Conservation (phyloP, 176 grass and related monocot species). For the Aegilops tauschii region DNA sequence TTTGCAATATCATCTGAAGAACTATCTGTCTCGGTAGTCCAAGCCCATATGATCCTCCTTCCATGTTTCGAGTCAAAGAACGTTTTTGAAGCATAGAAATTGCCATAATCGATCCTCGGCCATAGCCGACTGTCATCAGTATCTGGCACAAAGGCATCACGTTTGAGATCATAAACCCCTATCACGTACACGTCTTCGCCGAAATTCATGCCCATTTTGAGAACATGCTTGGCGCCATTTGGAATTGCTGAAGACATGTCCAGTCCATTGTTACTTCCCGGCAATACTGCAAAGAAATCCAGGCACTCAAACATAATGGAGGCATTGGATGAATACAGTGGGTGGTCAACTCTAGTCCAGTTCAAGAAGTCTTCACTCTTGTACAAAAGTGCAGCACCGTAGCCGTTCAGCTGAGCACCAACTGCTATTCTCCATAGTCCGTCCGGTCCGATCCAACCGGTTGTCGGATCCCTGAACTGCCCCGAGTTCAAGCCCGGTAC, state of each 20-base stretch:
- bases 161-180: conserved; percentile 45
- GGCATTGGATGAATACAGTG: conserved; percentile 47
- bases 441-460: conserved; percentile 70
- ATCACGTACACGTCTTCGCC: conserved; percentile 50
- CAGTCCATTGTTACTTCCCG: conserved; percentile 31
- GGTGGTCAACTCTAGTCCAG: conserved; percentile 50
- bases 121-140: conserved; percentile 45
- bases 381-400: conserved; percentile 54
- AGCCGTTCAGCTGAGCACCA: conserved; percentile 46
- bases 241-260: conserved; percentile 38
- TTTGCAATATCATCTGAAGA: conserved; percentile 45
- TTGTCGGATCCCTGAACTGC: conserved; percentile 72
- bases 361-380: conserved; percentile 58
- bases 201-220: conserved; percentile 59
- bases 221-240: conserved; percentile 52
- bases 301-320: conserved; percentile 64
- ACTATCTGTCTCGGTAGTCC: conserved; percentile 66
- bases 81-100: conserved; percentile 78
- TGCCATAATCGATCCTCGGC: conserved; percentile 65
- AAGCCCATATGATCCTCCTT: conserved; percentile 66
- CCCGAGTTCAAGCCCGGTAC: conserved; percentile 33
- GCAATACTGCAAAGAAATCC: conserved; percentile 48
- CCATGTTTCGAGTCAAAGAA: conserved; percentile 58
- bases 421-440: conserved; percentile 57
- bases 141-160: conserved; percentile 60